phyloP scores from a whole-genome alignment of 2,329 filamentous ascomycete species.

The Stenocarpella maydis region DNA sequence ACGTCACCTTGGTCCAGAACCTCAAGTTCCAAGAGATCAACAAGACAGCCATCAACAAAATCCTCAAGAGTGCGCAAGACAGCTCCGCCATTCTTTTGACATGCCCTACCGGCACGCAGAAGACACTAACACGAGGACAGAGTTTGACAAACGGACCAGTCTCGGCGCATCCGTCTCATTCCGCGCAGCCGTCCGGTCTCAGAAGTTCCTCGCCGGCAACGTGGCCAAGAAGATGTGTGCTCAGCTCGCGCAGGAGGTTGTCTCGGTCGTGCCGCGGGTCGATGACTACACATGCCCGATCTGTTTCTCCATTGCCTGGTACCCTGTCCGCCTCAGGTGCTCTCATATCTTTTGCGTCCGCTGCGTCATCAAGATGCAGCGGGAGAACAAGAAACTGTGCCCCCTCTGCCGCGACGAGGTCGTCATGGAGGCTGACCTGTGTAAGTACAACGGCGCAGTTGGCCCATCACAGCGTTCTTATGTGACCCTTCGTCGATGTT shows the following conservation, averaged over 20 bases:
- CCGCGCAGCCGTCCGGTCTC: constrained; percentile 64
- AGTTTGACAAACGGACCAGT: constrained; percentile 87
- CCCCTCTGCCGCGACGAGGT: constrained; percentile 79
- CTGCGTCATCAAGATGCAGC: constrained; percentile 83
- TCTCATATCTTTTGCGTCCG: constrained; percentile 84
- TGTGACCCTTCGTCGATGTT: neutral
- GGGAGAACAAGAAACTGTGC: constrained; percentile 71
- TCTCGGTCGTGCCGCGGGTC: constrained; percentile 80
- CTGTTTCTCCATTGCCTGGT: constrained; percentile 81
- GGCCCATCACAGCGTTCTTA: neutral
- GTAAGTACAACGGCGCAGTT: constrained; percentile 49
- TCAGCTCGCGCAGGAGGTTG: constrained; percentile 75
- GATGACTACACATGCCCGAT: constrained; percentile 86
- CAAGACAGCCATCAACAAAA: constrained; percentile 78
- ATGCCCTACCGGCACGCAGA: neutral
- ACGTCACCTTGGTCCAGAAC: constrained; percentile 78
- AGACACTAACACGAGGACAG: constrained; percentile 48
- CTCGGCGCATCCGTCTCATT: constrained; percentile 73
- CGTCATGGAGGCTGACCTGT: constrained; percentile 73
- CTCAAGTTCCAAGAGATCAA: constrained; percentile 89
- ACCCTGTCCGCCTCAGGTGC: constrained; percentile 80
- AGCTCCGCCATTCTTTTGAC: neutral
- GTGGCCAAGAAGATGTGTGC: constrained; percentile 81
- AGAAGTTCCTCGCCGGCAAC: constrained; percentile 68
- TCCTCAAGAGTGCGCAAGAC: constrained; percentile 75